A percentile compares a stretch with the other conserved stretches of the same genome.
phyloP scores from a whole-genome alignment of 345 rosid species.

The Euphorbia tirucalli region DNA sequence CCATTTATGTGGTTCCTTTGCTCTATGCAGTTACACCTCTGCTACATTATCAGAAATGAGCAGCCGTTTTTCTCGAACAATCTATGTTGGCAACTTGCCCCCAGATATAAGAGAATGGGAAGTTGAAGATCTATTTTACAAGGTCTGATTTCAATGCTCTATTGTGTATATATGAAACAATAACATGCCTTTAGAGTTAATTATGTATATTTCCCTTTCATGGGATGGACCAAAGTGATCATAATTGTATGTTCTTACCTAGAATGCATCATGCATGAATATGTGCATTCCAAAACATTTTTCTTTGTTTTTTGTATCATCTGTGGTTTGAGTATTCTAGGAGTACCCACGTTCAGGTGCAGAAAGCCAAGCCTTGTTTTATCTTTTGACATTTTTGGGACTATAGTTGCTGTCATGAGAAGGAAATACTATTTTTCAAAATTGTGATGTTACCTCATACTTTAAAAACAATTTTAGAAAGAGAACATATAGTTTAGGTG shows the following conservation, averaged over 20 bases:
- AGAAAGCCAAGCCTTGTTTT: no score
- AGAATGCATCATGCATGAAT: background rate
- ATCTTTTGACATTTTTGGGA: no score
- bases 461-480: no score
- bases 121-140: constrained; percentile 91
- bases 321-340: no score
- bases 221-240: background rate
- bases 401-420: no score
- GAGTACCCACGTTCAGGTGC: no score
- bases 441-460: no score
- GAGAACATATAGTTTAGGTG: no score
- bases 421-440: no score
- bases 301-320: no score
- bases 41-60: constrained; percentile 53
- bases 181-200: background rate
- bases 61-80: constrained; percentile 93
- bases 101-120: constrained; percentile 79
- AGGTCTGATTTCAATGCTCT: constrained; percentile 47
- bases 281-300: background rate
- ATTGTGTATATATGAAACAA: background rate
- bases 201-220: background rate
- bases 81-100: constrained; percentile 97
- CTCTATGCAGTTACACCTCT: constrained; percentile 24
- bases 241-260: background rate
- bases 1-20: constrained; percentile 26